These are phyloP conservation scores for Didymella glomerata DNA, from an alignment of 2,329 filamentous ascomycete genomes.

Conservation along the genomic window DNA sequence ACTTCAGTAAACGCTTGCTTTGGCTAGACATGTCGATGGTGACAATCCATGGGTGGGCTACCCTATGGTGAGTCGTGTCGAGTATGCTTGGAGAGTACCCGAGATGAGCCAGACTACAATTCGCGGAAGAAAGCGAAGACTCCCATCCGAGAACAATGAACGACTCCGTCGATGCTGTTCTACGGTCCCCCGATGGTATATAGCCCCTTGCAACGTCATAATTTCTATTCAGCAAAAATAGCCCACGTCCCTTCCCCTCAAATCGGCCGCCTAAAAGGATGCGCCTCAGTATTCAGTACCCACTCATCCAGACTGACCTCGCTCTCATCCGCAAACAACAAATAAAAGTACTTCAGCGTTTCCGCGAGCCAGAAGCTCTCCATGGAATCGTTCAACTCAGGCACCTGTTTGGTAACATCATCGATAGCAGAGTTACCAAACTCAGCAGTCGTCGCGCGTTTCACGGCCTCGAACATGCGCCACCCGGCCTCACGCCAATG, in stretches of 20 bases:
- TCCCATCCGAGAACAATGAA: no score
- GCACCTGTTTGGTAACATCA: conserved; percentile 66
- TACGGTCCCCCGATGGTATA: background rate
- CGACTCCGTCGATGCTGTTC: no score
- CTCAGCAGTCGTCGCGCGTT: conserved; percentile 67
- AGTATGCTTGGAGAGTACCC: no score
- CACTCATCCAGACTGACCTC: conserved; percentile 70
- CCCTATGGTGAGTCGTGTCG: no score
- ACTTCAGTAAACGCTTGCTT: no score
- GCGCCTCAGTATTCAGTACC: conserved; percentile 64
- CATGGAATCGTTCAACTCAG: conserved; percentile 67
- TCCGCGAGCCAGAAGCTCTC: conserved; percentile 79
- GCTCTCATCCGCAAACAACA: conserved; percentile 68
- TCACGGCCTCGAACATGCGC: conserved; percentile 74
- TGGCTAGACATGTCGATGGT: no score
- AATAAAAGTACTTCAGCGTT: conserved; percentile 73
- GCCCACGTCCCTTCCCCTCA: background rate
- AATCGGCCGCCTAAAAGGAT: conserved; percentile 51
- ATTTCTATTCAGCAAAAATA: no score
- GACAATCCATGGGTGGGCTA: no score
- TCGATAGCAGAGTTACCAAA: conserved; percentile 71
- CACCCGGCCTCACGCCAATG: conserved; percentile 74
- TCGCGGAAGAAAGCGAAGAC: no score
- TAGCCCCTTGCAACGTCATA: no score
- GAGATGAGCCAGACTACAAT: no score